phyloP scores from a whole-genome alignment of 805 yeast genomes.

The Wickerhamiella domercqiae region DNA sequence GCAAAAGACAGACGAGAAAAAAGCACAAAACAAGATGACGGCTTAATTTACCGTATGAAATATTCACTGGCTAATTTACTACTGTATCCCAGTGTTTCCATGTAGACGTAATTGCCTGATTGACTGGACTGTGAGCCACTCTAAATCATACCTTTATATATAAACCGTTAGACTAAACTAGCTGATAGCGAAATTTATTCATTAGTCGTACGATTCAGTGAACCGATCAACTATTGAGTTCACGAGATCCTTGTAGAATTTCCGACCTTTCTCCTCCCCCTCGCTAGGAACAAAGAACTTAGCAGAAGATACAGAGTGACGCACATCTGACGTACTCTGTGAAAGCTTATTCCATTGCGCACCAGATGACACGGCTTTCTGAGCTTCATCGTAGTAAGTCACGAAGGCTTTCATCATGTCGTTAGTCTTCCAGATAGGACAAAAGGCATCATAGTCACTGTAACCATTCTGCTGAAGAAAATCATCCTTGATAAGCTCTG shows the following conservation, averaged over 20 bases:
- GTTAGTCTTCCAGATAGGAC: slow-evolving; percentile 98
- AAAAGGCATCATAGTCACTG: slow-evolving; percentile 94
- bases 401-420: slow-evolving; percentile 96
- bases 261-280: slow-evolving; percentile 66
- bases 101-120: no score
- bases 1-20: no score
- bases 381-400: slow-evolving; percentile 90
- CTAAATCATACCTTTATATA: no score
- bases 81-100: no score
- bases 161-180: no score
- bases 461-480: slow-evolving; percentile 99
- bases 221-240: slow-evolving; percentile 72
- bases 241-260: slow-evolving; percentile 63
- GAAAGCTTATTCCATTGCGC: slow-evolving; percentile 87
- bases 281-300: slow-evolving; percentile 91
- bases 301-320: slow-evolving; percentile 84
- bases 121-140: no score
- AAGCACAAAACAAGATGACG: no score
- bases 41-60: no score
- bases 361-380: slow-evolving; percentile 87
- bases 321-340: slow-evolving; percentile 79
- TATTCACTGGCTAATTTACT: no score
- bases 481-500: slow-evolving; percentile 86
- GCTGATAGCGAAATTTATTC: no score
- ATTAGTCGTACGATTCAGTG: slow-evolving; percentile 84